These are phyloP conservation scores for Alternaria incomplexa DNA, from an alignment of 2,329 filamentous ascomycete species.

Conservation along the genomic window DNA sequence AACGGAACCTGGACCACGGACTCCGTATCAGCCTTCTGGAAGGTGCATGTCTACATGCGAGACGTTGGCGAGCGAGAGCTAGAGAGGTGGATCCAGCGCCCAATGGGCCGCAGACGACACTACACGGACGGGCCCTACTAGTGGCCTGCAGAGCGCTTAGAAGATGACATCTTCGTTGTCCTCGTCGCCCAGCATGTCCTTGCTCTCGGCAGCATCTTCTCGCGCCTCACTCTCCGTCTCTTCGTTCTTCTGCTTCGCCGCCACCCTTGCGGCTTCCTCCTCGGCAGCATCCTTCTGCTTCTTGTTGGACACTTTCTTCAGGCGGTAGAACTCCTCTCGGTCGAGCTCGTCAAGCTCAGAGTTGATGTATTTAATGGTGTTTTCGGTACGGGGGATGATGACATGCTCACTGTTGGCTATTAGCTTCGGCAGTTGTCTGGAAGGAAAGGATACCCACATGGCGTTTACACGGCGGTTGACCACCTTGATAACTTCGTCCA, in stretches of 20 bases:
- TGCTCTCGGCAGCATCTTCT: constrained; percentile 51
- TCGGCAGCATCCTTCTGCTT: constrained; percentile 61
- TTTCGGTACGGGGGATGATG: constrained; percentile 96
- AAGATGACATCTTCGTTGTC: constrained; percentile 90
- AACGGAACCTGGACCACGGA: neutral
- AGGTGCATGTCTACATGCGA: constrained; percentile 1
- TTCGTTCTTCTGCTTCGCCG: constrained; percentile 44
- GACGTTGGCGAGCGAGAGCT: neutral
- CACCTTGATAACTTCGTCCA: constrained; percentile 99
- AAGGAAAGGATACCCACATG: constrained; percentile 66
- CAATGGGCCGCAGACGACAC: neutral
- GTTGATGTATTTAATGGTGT: constrained; percentile 99
- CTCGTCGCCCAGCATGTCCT: constrained; percentile 74
- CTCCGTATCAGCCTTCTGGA: neutral
- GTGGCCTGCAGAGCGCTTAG: constrained; percentile 47
- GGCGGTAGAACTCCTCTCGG: constrained; percentile 94
- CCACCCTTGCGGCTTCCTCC: constrained; percentile 44
- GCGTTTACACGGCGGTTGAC: constrained; percentile 98
- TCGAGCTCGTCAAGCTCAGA: constrained; percentile 97
- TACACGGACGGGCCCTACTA: neutral
- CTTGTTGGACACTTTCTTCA: constrained; percentile 89
- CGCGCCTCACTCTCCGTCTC: constrained; percentile 7
- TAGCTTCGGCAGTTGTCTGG: constrained; percentile 14
- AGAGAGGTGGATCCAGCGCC: neutral
- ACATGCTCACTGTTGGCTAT: constrained; percentile 72